These are phyloP conservation scores for Periconia sp. DNA, from an alignment of 2,329 filamentous ascomycete species.

Conservation along the genomic window DNA sequence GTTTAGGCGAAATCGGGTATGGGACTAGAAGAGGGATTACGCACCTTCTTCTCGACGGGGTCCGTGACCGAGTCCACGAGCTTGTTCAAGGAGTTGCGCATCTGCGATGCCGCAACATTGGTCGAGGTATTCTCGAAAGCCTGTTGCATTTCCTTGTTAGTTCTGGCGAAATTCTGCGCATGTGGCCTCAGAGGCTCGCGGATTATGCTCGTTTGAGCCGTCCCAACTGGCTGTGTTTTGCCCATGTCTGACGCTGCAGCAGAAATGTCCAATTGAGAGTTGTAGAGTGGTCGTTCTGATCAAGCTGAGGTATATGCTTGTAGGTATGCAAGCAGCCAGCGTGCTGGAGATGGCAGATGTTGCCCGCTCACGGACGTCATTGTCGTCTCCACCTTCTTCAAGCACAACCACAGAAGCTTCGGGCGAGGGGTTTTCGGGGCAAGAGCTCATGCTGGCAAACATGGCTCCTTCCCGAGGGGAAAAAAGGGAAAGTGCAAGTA, in stretches of 20 bases:
- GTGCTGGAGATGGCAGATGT: too few relatives aligned
- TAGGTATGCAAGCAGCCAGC: too few relatives aligned
- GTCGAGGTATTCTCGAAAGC: constrained; percentile 99
- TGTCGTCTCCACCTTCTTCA: too few relatives aligned
- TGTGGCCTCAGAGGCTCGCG: not conserved
- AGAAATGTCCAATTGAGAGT: not conserved
- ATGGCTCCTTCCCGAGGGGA: not conserved
- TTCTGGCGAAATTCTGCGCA: not conserved
- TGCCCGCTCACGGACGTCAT: too few relatives aligned
- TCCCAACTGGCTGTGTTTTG: not conserved
- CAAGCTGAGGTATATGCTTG: too few relatives aligned
- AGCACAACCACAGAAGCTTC: too few relatives aligned
- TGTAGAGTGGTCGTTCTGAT: not conserved
- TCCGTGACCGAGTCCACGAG: constrained; percentile 89
- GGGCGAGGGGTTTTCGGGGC: too few relatives aligned
- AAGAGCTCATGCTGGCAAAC: too few relatives aligned
- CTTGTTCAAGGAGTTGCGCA: constrained; percentile 95
- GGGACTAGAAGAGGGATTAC: constrained; percentile 4
- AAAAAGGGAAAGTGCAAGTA: not conserved
- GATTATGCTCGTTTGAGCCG: not conserved
- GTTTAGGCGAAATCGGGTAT: not conserved
- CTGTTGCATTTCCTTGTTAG: constrained; percentile 51
- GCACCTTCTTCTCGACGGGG: constrained; percentile 74
- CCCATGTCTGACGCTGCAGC: not conserved
- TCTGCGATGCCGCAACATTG: constrained; percentile 95